Percentiles rank a stretch among this genome's conserved stretches.
These are phyloP conservation scores for Cercospora janseana DNA, from an alignment of 2,329 filamentous ascomycete species.

Conservation along the genomic window DNA sequence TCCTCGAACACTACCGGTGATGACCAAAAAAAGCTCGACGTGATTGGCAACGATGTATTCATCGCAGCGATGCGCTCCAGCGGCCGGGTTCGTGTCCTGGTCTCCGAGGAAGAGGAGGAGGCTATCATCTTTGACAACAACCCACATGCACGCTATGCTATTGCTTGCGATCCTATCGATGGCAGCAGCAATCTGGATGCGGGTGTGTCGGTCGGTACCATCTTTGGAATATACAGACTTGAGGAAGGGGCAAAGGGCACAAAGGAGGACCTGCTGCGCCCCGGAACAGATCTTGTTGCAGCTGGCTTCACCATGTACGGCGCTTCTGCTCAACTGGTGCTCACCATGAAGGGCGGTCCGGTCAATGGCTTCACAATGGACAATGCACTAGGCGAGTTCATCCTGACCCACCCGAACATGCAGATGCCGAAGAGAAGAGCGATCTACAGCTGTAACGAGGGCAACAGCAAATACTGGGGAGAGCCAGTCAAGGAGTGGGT, in stretches of 20 bases:
- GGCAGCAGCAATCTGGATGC: constrained; percentile 97
- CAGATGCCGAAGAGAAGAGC: constrained; percentile 71
- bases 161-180: constrained; percentile 97
- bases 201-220: constrained; percentile 95
- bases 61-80: constrained; percentile 92
- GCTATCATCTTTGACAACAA: constrained; percentile 79
- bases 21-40: constrained; percentile 99
- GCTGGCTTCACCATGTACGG: constrained; percentile 99
- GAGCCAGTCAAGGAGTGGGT: constrained; percentile 85
- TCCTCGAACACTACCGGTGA: constrained; percentile 94
- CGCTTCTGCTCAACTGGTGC: constrained; percentile 90
- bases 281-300: constrained; percentile 87
- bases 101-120: constrained; percentile 98
- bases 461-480: constrained; percentile 96
- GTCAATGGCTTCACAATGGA: constrained; percentile 99
- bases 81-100: constrained; percentile 82
- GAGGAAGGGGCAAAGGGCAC: constrained; percentile 70
- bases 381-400: constrained; percentile 96
- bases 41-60: constrained; percentile 98
- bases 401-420: constrained; percentile 96
- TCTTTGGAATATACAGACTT: constrained; percentile 92
- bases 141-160: constrained; percentile 78
- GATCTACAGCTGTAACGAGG: constrained; percentile 99
- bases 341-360: constrained; percentile 88
- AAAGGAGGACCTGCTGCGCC: constrained; percentile 82